Conservation (phyloP, 805 yeast genomes). For the Hanseniaspora vineae region DNA sequence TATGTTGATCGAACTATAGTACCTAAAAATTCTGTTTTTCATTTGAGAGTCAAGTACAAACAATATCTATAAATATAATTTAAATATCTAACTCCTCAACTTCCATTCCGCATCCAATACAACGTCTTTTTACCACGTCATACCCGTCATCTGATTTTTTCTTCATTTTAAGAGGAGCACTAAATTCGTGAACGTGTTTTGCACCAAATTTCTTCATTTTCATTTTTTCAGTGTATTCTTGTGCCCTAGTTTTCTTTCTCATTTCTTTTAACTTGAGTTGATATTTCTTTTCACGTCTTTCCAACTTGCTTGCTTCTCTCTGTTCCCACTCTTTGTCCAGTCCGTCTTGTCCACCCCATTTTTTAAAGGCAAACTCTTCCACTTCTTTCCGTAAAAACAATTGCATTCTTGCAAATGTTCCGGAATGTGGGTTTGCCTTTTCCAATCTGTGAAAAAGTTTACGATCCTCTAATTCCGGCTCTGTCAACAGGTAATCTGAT, state of each 20-base stretch:
- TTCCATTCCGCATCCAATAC: slow-evolving; percentile 73
- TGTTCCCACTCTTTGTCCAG: slow-evolving; percentile 87
- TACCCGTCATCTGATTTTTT: slow-evolving; percentile 31
- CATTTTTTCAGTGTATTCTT: slow-evolving; percentile 62
- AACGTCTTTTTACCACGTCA: slow-evolving; percentile 41
- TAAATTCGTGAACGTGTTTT: slow-evolving; percentile 67
- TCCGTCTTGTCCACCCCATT: slow-evolving; percentile 88
- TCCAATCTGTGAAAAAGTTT: slow-evolving; percentile 62
- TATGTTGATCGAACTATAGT: slow-evolving; percentile 19
- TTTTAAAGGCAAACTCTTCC: slow-evolving; percentile 84
- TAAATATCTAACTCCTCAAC: slow-evolving; percentile 58
- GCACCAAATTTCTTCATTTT: slow-evolving; percentile 47
- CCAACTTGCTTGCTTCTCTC: slow-evolving; percentile 58
- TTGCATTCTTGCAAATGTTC: slow-evolving; percentile 85
- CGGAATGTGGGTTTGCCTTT: slow-evolving; percentile 89
- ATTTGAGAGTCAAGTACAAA: not conserved
- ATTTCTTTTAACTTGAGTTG: slow-evolving; percentile 69
- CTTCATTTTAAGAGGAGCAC: slow-evolving; percentile 35
- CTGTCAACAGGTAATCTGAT: slow-evolving; percentile 86
- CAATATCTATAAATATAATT: slow-evolving; percentile 7
- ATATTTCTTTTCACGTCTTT: slow-evolving; percentile 67
- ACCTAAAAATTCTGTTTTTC: no score
- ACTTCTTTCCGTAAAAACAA: slow-evolving; percentile 79
- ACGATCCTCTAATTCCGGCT: slow-evolving; percentile 74
- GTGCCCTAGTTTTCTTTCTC: slow-evolving; percentile 88